A percentile compares a stretch with the other conserved stretches of the same genome.
Conservation (phyloP, 2,329 filamentous ascomycete genomes). For the Fusarium protoensiforme region DNA sequence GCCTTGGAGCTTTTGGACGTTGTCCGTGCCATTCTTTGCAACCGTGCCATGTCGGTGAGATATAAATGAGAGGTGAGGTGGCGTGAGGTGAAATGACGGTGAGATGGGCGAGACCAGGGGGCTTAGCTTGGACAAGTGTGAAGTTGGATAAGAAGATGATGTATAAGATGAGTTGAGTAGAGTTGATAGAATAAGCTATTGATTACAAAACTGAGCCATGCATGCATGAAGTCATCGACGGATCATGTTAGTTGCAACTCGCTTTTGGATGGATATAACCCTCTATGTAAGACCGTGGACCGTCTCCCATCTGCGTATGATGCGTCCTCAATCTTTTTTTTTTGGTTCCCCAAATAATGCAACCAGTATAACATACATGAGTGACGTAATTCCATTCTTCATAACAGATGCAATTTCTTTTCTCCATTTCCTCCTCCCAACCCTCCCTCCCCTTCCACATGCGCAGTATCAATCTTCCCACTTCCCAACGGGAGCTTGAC, state of each 20-base stretch:
- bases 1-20: not conserved
- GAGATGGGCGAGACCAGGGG: not conserved
- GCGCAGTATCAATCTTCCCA: conserved; percentile 2
- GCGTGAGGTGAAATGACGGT: not conserved
- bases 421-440: conserved; percentile 5
- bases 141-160: not conserved
- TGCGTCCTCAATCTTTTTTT: conserved; percentile 14
- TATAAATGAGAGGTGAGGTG: not conserved
- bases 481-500: conserved; percentile 3
- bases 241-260: conserved; percentile 6
- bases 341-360: conserved; percentile 16
- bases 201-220: not conserved
- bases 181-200: not conserved
- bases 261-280: conserved; percentile 18
- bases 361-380: conserved; percentile 12
- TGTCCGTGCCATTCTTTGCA: not conserved
- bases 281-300: conserved; percentile 12
- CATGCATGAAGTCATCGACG: not conserved
- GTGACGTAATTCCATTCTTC: not conserved
- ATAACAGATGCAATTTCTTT: conserved; percentile 17
- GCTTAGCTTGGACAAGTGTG: not conserved
- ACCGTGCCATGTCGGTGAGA: not conserved
- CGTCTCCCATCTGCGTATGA: not conserved
- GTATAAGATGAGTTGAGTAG: not conserved
- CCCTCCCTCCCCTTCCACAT: not conserved